Conservation (phyloP, 352 stramenopile species). For the Ochromonadaceae sp. region DNA sequence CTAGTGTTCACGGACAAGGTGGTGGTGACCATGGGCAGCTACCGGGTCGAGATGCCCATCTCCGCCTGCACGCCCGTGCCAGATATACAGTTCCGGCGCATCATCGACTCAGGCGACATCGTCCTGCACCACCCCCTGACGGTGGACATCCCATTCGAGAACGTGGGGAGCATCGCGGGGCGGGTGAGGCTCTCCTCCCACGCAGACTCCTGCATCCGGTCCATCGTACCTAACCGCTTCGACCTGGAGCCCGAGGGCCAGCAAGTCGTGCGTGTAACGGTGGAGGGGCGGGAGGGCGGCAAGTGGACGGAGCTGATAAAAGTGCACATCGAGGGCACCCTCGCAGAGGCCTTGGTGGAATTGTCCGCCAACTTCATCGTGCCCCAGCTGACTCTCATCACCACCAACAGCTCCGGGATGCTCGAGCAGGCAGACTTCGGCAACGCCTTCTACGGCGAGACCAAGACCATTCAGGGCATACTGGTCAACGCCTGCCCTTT, state of each 20-base stretch:
- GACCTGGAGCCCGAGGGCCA: too few species aligned
- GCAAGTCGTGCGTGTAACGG: too few species aligned
- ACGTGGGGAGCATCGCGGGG: background rate
- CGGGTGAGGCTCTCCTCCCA: background rate
- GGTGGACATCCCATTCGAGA: background rate
- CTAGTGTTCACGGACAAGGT: conserved; percentile 21
- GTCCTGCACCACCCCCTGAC: conserved; percentile 2
- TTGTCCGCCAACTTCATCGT: conserved; percentile 53
- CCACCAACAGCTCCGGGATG: conserved; percentile 26
- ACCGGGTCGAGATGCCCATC: conserved; percentile 24
- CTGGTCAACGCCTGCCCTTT: conserved; percentile 35
- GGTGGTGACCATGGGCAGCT: background rate
- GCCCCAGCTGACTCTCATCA: conserved; percentile 59
- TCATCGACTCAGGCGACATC: conserved; percentile 24
- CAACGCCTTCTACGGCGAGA: conserved; percentile 32
- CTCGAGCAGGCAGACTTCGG: conserved; percentile 27
- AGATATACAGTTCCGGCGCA: conserved; percentile 4
- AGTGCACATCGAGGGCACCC: conserved; percentile 18
- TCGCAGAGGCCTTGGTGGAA: conserved; percentile 45
- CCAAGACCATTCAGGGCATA: conserved; percentile 10
- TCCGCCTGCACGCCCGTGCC: conserved; percentile 18
- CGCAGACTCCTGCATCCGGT: too few species aligned
- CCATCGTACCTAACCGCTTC: too few species aligned
- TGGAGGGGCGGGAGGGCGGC: conserved; percentile 17
- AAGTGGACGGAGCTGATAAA: conserved; percentile 19